phyloP scores from a whole-genome alignment of 2,329 filamentous ascomycete genomes.

The Botrytis medusae region DNA sequence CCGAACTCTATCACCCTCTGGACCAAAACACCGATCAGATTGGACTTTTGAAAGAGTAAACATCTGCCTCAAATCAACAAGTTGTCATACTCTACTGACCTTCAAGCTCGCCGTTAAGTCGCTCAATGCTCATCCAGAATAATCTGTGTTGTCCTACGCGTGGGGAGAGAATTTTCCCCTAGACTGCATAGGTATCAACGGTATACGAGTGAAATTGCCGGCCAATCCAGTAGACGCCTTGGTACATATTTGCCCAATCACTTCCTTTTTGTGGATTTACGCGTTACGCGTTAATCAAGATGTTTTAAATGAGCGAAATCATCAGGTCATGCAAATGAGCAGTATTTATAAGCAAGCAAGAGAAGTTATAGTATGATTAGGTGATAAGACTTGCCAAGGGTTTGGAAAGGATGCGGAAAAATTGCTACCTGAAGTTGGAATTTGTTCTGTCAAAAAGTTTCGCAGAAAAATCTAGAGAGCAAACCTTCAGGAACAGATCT shows the following conservation, averaged over 20 bases:
- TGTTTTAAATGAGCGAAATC: neutral
- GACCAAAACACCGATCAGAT: neutral
- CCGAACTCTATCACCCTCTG: neutral
- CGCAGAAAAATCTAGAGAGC: neutral
- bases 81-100: accelerated
- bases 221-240: neutral
- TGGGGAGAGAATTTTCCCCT: neutral
- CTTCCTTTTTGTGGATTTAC: neutral
- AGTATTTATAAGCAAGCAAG: neutral
- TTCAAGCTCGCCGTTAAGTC: neutral
- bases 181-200: neutral
- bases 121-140: neutral
- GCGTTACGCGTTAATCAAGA: neutral
- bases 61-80: neutral
- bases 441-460: neutral
- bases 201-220: neutral
- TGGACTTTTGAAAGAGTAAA: neutral
- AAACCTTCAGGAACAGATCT: neutral
- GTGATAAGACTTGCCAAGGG: neutral
- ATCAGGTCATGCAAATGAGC: neutral
- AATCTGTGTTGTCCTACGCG: neutral
- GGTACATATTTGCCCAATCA: neutral
- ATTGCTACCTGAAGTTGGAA: neutral
- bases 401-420: accelerated
- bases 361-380: neutral